These are phyloP conservation scores for Pisolithus sp. DNA, from an alignment of 768 basidiomycete species.

Conservation along the genomic window DNA sequence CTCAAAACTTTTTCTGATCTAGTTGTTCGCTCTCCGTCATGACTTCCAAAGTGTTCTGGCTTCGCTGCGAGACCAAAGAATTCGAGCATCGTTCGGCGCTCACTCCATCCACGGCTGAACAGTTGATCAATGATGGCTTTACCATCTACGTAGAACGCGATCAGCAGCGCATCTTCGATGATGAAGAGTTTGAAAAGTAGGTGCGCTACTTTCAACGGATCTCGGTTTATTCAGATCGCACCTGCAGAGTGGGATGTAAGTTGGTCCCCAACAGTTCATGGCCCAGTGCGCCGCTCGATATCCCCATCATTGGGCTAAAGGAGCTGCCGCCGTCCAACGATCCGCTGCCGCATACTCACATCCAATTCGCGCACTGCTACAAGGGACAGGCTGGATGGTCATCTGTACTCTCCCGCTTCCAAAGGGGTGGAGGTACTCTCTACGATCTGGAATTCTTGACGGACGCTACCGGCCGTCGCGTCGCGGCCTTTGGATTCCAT, in stretches of 20 bases:
- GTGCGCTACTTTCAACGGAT: slow-evolving; percentile 25
- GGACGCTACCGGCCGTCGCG: slow-evolving; percentile 77
- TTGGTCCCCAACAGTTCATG: slow-evolving; percentile 86
- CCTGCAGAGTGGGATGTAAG: slow-evolving; percentile 76
- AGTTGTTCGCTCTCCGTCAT: neutral
- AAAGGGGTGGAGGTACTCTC: slow-evolving; percentile 72
- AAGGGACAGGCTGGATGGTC: slow-evolving; percentile 94
- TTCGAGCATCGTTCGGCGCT: slow-evolving; percentile 91
- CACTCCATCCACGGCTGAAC: slow-evolving; percentile 86
- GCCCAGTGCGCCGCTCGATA: slow-evolving; percentile 66
- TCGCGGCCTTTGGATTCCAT: slow-evolving; percentile 97
- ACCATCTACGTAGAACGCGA: slow-evolving; percentile 89
- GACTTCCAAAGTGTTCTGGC: slow-evolving; percentile 53
- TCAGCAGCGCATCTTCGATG: slow-evolving; percentile 89
- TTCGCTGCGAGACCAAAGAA: slow-evolving; percentile 94
- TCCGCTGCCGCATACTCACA: slow-evolving; percentile 88
- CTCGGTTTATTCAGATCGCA: slow-evolving; percentile 3
- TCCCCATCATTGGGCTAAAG: slow-evolving; percentile 92
- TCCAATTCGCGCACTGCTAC: slow-evolving; percentile 98
- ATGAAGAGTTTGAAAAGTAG: slow-evolving; percentile 88
- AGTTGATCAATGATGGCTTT: slow-evolving; percentile 85
- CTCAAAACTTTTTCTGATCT: neutral
- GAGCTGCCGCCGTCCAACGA: slow-evolving; percentile 82
- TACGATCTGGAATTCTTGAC: slow-evolving; percentile 96
- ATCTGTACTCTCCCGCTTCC: slow-evolving; percentile 78